Base-by-base conservation (phyloP, 2,329 filamentous ascomycete species). In the Proliferodiscus dingleyae region DNA sequence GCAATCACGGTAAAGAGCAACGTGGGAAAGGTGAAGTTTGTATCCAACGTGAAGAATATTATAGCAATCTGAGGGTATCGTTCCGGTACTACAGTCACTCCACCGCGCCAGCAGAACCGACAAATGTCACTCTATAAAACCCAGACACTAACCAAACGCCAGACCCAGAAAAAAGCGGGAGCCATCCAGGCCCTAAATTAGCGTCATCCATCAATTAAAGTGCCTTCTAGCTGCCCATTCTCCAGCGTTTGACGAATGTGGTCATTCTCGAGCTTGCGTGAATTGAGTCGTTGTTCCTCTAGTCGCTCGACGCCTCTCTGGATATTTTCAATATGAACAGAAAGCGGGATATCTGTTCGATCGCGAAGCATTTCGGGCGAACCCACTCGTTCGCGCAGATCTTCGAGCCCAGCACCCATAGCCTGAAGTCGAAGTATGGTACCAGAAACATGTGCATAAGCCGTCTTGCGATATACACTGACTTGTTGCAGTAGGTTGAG, bases 251-350 rank as follows among this genome's bases (percentile, higher is more conserved):
- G 70, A 45, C 70, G 66, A 21, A 82, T 67, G 41, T 74, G 68
- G 26, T 83, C 77, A 33, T 79, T 72, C 68, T 86, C 81, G 13
- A 78, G 65, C 23, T 70, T 73, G 43, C 77, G 69, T 15, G 80
- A 76, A 50, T 78, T 75, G 33, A 75, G 72, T 48, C 85, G 72
- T 37, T 82, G 80, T 18, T 69, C 66, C 61, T 87, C 81, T 49
- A 93, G 67, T 51, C 87, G 72, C 64, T 89, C 83, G 1, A 90
- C 79, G 0, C 85, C 84, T 39, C 79, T 70, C 46, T 85, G 74
- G 50, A 93, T 89, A 45, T 80, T 82, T 54, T 88, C 81, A 32
- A 93, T 81, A 60, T 93, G 86, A 33, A 88, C 81, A 41, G 76
- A 75, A 4, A 93, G 68, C 2, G 86, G 85, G 8, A 88, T 71